A percentile compares a stretch with the other conserved stretches of the same genome.
Conservation (phyloP, 2,329 filamentous ascomycete species). For the Colletotrichum shisoi region DNA sequence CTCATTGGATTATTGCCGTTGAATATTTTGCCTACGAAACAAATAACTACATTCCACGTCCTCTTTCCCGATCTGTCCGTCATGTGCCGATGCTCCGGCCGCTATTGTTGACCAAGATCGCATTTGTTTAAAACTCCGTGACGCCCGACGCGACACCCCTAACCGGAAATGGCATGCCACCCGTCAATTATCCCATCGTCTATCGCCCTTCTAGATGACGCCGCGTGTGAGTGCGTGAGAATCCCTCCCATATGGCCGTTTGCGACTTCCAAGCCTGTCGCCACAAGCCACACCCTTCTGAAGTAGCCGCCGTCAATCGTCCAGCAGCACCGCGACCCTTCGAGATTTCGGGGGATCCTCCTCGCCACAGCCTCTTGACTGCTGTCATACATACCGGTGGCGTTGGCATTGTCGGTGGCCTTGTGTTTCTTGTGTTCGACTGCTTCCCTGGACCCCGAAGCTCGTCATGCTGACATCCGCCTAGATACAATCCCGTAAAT, state of each 20-base stretch:
- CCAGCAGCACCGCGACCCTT: background rate
- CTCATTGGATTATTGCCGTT: background rate
- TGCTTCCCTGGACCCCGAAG: background rate
- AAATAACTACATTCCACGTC: conserved; percentile 1
- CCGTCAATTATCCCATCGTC: conserved; percentile 13
- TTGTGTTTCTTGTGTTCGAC: background rate
- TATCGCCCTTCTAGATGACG: conserved; percentile 14
- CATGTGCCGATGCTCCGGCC: conserved; percentile 15
- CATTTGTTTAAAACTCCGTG: conserved; percentile 24
- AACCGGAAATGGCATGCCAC: conserved; percentile 26
- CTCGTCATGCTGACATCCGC: background rate
- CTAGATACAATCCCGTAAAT: background rate
- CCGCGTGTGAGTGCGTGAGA: conserved; percentile 1
- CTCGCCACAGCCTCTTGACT: conserved; percentile 6
- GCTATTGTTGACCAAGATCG: conserved; percentile 9
- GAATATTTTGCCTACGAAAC: background rate
- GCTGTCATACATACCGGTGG: background rate
- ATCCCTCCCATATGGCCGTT: conserved; percentile 9
- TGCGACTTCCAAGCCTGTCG: conserved; percentile 11
- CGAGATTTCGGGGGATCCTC: background rate
- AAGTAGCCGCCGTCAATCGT: background rate
- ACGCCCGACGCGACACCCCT: conserved; percentile 26
- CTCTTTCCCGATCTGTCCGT: conserved; percentile 4
- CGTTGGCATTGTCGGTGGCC: background rate
- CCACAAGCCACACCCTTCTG: conserved; percentile 16